Conservation (phyloP, 164 flowering plant genomes). For the Magnolia kwangsiensis region DNA sequence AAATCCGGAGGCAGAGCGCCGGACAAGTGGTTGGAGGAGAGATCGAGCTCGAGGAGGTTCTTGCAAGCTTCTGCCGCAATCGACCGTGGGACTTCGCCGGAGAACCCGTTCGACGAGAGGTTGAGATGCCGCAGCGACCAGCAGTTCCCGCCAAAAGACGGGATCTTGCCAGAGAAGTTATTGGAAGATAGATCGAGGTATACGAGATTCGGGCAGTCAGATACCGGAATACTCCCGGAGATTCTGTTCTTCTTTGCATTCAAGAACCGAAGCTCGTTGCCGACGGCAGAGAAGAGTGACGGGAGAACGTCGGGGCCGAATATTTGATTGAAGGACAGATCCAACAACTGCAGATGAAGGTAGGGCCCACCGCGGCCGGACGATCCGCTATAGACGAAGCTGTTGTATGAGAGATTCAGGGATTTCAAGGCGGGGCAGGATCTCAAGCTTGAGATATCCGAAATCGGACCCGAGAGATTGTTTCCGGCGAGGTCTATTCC, state of each 20-base stretch:
- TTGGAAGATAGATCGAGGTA: neutral
- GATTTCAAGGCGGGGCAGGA: slow-evolving; percentile 45
- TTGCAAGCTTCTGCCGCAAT: slow-evolving; percentile 43
- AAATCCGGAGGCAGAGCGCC: slow-evolving; percentile 62
- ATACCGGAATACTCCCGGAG: neutral
- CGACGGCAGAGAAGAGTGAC: neutral
- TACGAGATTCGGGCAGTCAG: neutral
- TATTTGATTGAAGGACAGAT: neutral
- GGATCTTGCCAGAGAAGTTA: slow-evolving; percentile 27
- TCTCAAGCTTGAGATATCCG: slow-evolving; percentile 33
- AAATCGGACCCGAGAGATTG: slow-evolving; percentile 46
- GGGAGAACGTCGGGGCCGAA: neutral
- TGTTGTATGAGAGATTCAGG: slow-evolving; percentile 61
- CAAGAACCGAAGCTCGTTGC: neutral
- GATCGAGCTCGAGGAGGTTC: slow-evolving; percentile 54
- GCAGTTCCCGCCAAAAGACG: neutral
- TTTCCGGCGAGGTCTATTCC: slow-evolving; percentile 67
- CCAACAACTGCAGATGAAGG: neutral
- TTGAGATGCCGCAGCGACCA: slow-evolving; percentile 1
- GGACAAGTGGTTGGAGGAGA: slow-evolving; percentile 54
- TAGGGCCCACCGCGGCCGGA: neutral
- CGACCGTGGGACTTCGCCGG: slow-evolving; percentile 41
- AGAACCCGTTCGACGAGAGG: slow-evolving; percentile 16
- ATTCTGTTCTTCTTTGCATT: neutral
- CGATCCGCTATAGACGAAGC: slow-evolving; percentile 23